Percentiles rank a stretch among this genome's conserved stretches.
These are phyloP conservation scores for Corylus americana DNA, from an alignment of 306 rosid species.

Conservation along the genomic window DNA sequence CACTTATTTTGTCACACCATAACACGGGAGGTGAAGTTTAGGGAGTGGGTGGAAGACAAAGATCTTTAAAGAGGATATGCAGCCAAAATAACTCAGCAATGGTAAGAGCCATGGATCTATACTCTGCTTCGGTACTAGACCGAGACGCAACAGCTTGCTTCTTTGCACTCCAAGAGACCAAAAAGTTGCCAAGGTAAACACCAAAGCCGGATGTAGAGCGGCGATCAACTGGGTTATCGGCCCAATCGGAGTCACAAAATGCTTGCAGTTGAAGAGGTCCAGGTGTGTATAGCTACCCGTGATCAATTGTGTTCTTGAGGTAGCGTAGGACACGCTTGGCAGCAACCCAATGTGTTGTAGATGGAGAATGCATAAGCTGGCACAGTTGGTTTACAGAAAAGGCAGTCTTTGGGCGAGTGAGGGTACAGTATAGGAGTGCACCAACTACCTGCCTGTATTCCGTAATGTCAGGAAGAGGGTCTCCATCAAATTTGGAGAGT, in stretches of 20 bases:
- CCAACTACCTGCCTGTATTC: no score
- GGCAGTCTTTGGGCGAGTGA: no score
- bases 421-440: no score
- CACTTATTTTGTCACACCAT: background rate
- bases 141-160: background rate
- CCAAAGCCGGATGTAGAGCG: background rate
- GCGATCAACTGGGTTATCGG: accelerated
- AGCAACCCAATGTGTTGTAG: background rate
- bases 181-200: background rate
- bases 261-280: background rate
- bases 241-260: background rate
- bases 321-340: background rate
- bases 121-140: background rate
- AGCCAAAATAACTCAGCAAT: background rate
- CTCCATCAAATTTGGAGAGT: no score
- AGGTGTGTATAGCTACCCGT: background rate
- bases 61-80: background rate
- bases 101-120: background rate
- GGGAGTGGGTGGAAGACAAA: background rate
- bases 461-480: no score
- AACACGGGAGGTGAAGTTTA: background rate
- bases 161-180: background rate
- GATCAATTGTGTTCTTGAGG: background rate
- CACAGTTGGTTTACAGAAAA: no score
- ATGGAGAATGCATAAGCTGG: background rate